Evolutionary conservation across 495 filamentous ascomycete genomes (phyloP).

Genomic region (Trichoderma gamsii): DNA sequence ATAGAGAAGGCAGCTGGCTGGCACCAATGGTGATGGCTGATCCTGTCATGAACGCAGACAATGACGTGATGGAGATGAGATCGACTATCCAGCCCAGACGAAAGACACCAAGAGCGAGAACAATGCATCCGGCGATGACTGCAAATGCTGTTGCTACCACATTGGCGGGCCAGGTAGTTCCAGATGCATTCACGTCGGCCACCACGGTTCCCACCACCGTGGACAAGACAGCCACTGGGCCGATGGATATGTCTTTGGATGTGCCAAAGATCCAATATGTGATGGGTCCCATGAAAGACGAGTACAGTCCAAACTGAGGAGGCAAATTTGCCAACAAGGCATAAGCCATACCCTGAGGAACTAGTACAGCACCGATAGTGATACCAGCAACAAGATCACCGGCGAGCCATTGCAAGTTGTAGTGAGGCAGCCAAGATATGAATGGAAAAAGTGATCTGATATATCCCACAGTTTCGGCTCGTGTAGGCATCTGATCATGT

Average conservation of each 20-base stretch:
- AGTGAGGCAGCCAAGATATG: slow-evolving; percentile 74
- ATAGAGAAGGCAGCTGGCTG: slow-evolving; percentile 79
- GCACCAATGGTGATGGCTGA: slow-evolving; percentile 85
- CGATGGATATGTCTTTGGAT: slow-evolving; percentile 98
- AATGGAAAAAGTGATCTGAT: slow-evolving; percentile 75
- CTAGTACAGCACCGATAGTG: slow-evolving; percentile 91
- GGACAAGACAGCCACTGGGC: slow-evolving; percentile 96
- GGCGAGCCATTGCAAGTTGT: slow-evolving; percentile 82
- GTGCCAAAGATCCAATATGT: slow-evolving; percentile 99
- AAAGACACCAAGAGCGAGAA: slow-evolving; percentile 71
- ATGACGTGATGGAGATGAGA: slow-evolving; percentile 85
- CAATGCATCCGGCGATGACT: slow-evolving; percentile 75
- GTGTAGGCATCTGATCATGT: slow-evolving; percentile 51
- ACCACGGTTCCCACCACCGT: slow-evolving; percentile 82
- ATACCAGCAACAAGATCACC: slow-evolving; percentile 94
- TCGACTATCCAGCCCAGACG: slow-evolving; percentile 91
- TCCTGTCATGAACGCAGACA: slow-evolving; percentile 97
- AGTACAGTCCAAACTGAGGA: slow-evolving; percentile 85
- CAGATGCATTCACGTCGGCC: slow-evolving; percentile 43
- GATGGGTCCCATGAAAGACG: slow-evolving; percentile 94
- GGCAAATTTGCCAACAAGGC: slow-evolving; percentile 73
- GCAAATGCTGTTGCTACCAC: slow-evolving; percentile 75
- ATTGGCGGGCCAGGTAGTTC: slow-evolving; percentile 54
- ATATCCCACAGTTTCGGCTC: slow-evolving; percentile 51
- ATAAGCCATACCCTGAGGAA: slow-evolving; percentile 98